Evolutionary conservation across 768 basidiomycete genomes (phyloP).

Genomic region (Phanerodontia chrysosporium): DNA sequence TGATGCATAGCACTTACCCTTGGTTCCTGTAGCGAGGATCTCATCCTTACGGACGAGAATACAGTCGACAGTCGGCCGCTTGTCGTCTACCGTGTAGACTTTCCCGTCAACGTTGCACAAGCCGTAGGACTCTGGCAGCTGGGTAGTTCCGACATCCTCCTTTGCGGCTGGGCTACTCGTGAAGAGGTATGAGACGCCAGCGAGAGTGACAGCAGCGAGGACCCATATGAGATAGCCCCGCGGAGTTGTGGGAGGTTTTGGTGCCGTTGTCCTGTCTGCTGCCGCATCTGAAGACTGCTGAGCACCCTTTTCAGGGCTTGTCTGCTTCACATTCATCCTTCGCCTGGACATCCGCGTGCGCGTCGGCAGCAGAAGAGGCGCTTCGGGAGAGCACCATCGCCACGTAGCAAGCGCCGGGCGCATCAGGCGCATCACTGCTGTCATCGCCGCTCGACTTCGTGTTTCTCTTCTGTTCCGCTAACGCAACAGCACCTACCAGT

Average conservation of each 20-base stretch:
- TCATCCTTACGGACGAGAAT: slow-evolving; percentile 47
- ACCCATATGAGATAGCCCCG: not conserved
- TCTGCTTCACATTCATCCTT: not conserved
- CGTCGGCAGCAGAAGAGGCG: too few species aligned
- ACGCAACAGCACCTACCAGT: too few species aligned
- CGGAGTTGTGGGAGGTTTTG: too few species aligned
- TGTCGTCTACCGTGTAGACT: slow-evolving; percentile 69
- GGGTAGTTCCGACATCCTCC: not conserved
- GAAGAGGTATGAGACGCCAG: slow-evolving; percentile 1
- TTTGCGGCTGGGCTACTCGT: not conserved
- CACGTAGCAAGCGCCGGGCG: too few species aligned
- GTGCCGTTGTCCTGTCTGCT: too few species aligned
- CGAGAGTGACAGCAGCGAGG: not conserved
- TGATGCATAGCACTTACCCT: slow-evolving; percentile 32
- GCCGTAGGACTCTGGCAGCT: slow-evolving; percentile 38
- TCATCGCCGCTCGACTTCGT: too few species aligned
- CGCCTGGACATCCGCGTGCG: not conserved
- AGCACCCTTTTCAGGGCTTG: not conserved
- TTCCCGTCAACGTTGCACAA: slow-evolving; percentile 49
- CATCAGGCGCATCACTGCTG: too few species aligned
- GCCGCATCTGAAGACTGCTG: too few species aligned
- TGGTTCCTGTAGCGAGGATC: slow-evolving; percentile 45
- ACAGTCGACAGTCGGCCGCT: slow-evolving; percentile 52
- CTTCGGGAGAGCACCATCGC: too few species aligned
- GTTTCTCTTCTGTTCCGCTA: too few species aligned